A percentile compares a stretch with the other conserved stretches of the same genome.
phyloP scores from a whole-genome alignment of 2,329 filamentous ascomycete genomes.

The Hymenoscyphus occultus region DNA sequence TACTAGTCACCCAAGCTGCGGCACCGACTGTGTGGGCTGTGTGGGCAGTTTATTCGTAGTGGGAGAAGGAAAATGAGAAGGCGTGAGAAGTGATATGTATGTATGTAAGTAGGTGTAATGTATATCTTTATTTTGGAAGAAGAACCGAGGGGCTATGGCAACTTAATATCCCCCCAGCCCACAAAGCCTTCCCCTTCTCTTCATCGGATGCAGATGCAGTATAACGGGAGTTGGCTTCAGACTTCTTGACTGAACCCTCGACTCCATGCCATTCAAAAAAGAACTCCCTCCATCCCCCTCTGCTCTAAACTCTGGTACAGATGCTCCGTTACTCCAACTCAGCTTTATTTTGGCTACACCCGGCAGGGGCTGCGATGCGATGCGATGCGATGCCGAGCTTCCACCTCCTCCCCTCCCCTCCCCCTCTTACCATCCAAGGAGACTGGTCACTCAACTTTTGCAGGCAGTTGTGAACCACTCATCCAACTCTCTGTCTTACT shows the following conservation, averaged over 20 bases:
- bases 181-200: not conserved
- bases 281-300: too few species aligned
- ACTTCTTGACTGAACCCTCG: not conserved
- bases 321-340: not conserved
- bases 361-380: not conserved
- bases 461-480: not conserved
- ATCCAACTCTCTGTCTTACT: constrained; percentile 4
- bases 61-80: not conserved
- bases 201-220: not conserved
- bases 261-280: not conserved
- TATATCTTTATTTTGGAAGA: not conserved
- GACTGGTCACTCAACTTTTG: not conserved
- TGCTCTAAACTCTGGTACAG: not conserved
- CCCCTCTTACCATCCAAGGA: not conserved
- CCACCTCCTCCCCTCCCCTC: too few species aligned
- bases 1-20: too few species aligned
- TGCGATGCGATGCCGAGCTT: too few species aligned
- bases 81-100: not conserved
- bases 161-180: not conserved
- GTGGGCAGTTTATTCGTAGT: too few species aligned
- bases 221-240: not conserved
- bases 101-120: not conserved
- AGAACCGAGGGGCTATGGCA: not conserved
- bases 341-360: constrained; percentile 1
- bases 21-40: too few species aligned